Percentiles rank a stretch among this genome's conserved stretches.
Conservation (phyloP, 371 early-diverging fungal species). For the Mortierella sp. region DNA sequence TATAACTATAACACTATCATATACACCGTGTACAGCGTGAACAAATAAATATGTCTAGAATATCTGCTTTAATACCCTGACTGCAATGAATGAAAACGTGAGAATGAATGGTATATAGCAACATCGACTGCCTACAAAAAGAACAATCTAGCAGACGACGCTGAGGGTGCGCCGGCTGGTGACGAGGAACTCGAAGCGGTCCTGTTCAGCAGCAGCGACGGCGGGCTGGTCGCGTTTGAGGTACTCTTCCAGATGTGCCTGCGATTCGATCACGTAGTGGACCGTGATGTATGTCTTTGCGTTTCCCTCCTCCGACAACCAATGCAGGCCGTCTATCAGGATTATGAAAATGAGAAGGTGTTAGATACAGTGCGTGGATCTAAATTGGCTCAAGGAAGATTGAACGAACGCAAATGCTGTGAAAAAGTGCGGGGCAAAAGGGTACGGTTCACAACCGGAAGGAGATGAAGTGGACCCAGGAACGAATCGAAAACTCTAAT, state of each 20-base stretch:
- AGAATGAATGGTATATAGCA: not conserved
- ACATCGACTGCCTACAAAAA: not conserved
- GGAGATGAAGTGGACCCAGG: not conserved
- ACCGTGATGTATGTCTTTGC: conserved; percentile 65
- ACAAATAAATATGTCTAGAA: not conserved
- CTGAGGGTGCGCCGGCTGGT: conserved; percentile 55
- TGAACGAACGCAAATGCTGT: not conserved
- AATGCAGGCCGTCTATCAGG: conserved; percentile 61
- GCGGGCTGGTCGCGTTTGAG: conserved; percentile 57
- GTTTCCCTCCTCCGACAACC: conserved; percentile 67
- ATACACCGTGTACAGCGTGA: not conserved
- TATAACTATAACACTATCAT: not conserved
- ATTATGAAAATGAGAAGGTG: not conserved
- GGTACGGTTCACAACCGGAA: not conserved
- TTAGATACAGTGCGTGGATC: not conserved
- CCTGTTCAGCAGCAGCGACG: conserved; percentile 53
- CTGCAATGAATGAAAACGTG: not conserved
- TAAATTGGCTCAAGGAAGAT: not conserved
- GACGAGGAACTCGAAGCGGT: conserved; percentile 57
- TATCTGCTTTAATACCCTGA: not conserved
- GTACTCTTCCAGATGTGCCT: conserved; percentile 60
- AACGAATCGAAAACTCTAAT: conserved; percentile 3
- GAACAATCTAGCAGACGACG: conserved; percentile 29
- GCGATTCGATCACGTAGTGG: conserved; percentile 66
- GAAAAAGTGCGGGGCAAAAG: not conserved